Evolutionary conservation across 306 rosid species (phyloP).

Genomic region (Cajanus cajan): DNA sequence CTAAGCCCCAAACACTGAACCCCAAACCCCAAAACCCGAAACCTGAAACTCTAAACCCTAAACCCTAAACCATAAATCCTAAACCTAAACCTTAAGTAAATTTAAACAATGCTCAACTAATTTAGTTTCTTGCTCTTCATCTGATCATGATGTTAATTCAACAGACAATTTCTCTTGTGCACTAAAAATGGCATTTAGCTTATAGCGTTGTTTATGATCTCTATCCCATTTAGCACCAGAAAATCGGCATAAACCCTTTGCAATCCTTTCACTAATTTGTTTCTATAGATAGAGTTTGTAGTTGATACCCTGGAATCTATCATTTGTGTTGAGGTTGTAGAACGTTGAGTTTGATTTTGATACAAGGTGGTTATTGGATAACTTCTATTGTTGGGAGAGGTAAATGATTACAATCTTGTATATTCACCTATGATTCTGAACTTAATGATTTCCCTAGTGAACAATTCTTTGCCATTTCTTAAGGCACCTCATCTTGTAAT

Average conservation of each 20-base stretch:
- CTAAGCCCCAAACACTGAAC: too few relatives aligned
- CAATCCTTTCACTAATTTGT: neutral
- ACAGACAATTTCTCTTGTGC: too few relatives aligned
- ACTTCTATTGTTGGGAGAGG: neutral
- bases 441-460: neutral
- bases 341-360: neutral
- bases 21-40: too few relatives aligned
- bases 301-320: neutral
- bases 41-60: too few relatives aligned
- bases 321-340: neutral
- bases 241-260: neutral
- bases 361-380: too few relatives aligned
- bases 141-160: neutral
- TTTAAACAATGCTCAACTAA: too few relatives aligned
- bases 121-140: neutral
- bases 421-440: neutral
- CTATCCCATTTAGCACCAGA: neutral
- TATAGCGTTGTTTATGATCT: neutral
- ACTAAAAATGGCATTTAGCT: neutral
- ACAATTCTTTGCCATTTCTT: too few relatives aligned
- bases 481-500: neutral
- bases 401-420: too few relatives aligned
- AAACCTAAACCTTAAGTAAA: neutral
- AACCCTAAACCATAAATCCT: too few relatives aligned
- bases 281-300: neutral